Percentiles rank a stretch among this genome's conserved stretches.
phyloP scores from a whole-genome alignment of 2,329 filamentous ascomycete species.

The Meredithiella fracta region DNA sequence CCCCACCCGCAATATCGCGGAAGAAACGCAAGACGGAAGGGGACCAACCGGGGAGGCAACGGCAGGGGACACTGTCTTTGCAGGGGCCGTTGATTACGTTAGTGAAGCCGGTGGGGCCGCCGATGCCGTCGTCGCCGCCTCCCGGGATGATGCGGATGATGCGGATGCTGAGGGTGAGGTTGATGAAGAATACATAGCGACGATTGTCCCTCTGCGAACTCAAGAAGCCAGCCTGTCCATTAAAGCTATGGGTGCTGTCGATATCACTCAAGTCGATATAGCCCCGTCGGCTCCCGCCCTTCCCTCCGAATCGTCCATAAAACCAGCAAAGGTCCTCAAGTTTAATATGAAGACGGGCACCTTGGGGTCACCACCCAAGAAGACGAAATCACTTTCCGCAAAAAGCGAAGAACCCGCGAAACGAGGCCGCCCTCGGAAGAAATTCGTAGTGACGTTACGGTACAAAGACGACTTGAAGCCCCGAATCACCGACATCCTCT shows the following conservation, averaged over 20 bases:
- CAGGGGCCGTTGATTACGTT: constrained; percentile 10
- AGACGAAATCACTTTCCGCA: constrained; percentile 19
- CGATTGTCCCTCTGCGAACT: neutral
- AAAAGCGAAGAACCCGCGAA: neutral
- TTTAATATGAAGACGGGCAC: constrained; percentile 46
- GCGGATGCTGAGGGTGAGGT: constrained; percentile 9
- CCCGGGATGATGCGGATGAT: neutral
- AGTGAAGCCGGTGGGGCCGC: constrained; percentile 4
- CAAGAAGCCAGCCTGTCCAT: constrained; percentile 7
- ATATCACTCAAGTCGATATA: neutral
- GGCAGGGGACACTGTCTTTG: constrained; percentile 1
- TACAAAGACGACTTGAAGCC: constrained; percentile 35
- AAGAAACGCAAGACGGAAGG: constrained; percentile 11
- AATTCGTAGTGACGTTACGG: constrained; percentile 34
- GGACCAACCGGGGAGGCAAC: neutral
- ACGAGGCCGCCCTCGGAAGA: constrained; percentile 13
- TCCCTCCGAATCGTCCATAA: neutral
- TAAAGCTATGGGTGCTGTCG: neutral
- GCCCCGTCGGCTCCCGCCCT: too few species aligned
- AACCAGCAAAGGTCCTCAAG: constrained; percentile 33
- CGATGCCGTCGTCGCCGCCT: neutral
- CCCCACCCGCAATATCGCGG: constrained; percentile 1
- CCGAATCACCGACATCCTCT: constrained; percentile 30
- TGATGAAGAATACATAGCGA: constrained; percentile 6
- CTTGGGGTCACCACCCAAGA: constrained; percentile 44